These are phyloP conservation scores for Yarrowia sp. DNA, from an alignment of 805 yeast genomes.

Conservation along the genomic window DNA sequence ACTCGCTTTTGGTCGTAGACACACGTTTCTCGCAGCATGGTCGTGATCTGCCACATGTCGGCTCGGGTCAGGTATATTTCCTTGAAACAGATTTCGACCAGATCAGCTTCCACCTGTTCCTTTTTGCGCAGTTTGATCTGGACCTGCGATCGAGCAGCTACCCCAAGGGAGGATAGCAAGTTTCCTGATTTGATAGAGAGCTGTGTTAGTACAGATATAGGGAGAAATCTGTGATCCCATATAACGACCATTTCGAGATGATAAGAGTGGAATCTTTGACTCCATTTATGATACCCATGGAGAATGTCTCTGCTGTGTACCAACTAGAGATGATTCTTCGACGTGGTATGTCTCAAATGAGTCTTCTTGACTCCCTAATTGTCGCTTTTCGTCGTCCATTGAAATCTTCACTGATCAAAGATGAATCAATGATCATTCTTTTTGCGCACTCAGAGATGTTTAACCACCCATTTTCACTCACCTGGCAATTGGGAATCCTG, in stretches of 20 bases:
- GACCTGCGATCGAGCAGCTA: slow-evolving; percentile 65
- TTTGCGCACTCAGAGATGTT: no score
- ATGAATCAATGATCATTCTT: no score
- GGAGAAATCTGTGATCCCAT: neutral
- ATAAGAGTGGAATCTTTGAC: no score
- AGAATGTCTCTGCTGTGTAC: no score
- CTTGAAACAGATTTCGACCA: slow-evolving; percentile 79
- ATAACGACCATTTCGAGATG: neutral
- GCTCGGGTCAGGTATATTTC: slow-evolving; percentile 86
- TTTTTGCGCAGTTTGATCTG: slow-evolving; percentile 47
- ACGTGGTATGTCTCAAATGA: no score
- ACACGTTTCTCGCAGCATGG: slow-evolving; percentile 66
- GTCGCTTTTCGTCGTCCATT: no score
- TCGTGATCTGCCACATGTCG: slow-evolving; percentile 88
- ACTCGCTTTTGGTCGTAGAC: slow-evolving; percentile 71
- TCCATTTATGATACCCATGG: no score
- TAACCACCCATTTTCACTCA: neutral
- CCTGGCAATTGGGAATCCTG: slow-evolving; percentile 30
- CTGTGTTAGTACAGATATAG: slow-evolving; percentile 25
- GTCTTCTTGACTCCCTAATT: no score
- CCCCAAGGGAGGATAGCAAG: slow-evolving; percentile 54
- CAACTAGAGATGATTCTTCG: no score
- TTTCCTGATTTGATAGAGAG: slow-evolving; percentile 42
- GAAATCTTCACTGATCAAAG: no score
- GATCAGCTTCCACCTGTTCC: slow-evolving; percentile 70